Base-by-base conservation (phyloP, 164 flowering plant species). In the Magnolia officinalis region DNA sequence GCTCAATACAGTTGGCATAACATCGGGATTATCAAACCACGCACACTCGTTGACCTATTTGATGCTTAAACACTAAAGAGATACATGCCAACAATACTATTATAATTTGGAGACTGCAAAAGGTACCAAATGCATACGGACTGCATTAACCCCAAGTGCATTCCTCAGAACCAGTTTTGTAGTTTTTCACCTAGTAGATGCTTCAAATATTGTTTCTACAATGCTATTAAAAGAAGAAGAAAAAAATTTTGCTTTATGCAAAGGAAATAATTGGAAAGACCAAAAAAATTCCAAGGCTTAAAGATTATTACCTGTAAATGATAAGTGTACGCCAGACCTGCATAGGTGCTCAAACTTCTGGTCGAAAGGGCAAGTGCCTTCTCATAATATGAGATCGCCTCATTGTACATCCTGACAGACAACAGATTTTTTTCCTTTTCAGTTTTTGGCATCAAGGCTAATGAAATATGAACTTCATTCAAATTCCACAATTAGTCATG, bases 301-400 rank as follows among this genome's bases (percentile, higher is more conserved):
- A 71, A 31, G 66, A 67, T 71, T n/a, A 29, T 86, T 86, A 95
- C 99, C 99, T 88, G 98, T 69, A 95, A 80, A 81, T 96, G 99
- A 63, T 92, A 91, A 50, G 98, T 91, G 84, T 94, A 96, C 16
- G 99, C 99, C 76, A 96, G 91, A 77, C 98, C 99, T 8, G 99
- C 94, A 83, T 91, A 96, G 55, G 98, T 90, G 85, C 97, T 91
- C 83, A 88, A 79, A 83, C 95, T 96, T 91, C 82, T 88, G n/a
- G 91, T 89, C 65, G 99, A 92, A 78, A 96, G 80, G 68, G 93
- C 83, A 75, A 96, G 92, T 72, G 99, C 98, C 87, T 87, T 91
- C 82, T 96, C 98, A 82, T 96, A 96, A 77, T 85, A 86, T 16
- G 86, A 80, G 74, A 92, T 90, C 71, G 99, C 99, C 77, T 96